phyloP scores from a whole-genome alignment of 2,329 filamentous ascomycete genomes.

The Penicillium capsulatum region DNA sequence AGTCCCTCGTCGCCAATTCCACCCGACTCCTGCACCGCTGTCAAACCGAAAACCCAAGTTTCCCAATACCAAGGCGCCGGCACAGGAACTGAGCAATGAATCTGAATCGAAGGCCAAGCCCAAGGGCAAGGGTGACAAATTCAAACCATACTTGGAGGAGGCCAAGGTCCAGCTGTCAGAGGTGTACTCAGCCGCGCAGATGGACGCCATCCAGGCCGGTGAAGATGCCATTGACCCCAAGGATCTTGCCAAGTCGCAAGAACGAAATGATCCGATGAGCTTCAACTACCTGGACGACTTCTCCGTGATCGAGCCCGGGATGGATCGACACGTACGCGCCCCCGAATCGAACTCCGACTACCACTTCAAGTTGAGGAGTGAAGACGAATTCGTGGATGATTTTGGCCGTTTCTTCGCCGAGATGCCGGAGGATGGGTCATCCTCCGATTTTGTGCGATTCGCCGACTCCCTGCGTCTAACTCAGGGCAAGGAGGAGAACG shows the following conservation, averaged over 20 bases:
- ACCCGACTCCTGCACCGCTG: conserved; percentile 40
- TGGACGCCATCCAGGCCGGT: conserved; percentile 74
- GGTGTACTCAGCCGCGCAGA: conserved; percentile 75
- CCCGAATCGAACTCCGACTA: conserved; percentile 52
- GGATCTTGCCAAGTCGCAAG: conserved; percentile 68
- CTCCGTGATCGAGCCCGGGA: conserved; percentile 67
- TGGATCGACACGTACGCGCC: conserved; percentile 64
- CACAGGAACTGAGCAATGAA: conserved; percentile 25
- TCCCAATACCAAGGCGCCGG: conserved; percentile 36
- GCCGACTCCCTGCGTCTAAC: conserved; percentile 48
- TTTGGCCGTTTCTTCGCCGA: conserved; percentile 48
- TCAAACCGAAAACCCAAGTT: conserved; percentile 39
- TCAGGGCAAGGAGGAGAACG: conserved; percentile 48
- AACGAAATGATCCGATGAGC: conserved; percentile 68
- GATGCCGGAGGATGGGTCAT: conserved; percentile 50
- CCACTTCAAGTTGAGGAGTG: conserved; percentile 57
- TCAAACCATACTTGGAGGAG: conserved; percentile 61
- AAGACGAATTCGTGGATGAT: conserved; percentile 59
- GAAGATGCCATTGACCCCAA: conserved; percentile 70
- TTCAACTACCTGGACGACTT: conserved; percentile 81
- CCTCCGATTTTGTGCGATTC: conserved; percentile 42
- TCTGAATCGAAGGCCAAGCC: conserved; percentile 23
- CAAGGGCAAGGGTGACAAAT: conserved; percentile 26
- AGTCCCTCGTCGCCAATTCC: conserved; percentile 48
- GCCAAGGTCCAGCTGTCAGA: conserved; percentile 60